Percentiles rank a stretch among this genome's conserved stretches.
Conservation (phyloP, 2,329 filamentous ascomycete species). For the Chaetomium strumarium region DNA sequence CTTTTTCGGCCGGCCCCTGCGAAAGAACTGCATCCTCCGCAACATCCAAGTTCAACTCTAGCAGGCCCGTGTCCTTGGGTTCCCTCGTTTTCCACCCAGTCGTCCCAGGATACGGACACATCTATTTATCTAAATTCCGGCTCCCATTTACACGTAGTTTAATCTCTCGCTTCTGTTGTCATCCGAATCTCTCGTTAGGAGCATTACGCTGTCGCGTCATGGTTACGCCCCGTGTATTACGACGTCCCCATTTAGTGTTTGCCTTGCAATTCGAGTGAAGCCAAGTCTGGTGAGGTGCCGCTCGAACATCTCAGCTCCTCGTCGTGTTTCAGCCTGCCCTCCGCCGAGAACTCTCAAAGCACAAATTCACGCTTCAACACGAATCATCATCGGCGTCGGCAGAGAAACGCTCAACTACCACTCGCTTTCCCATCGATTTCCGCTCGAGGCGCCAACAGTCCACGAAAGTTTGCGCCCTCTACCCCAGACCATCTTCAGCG, state of each 20-base stretch:
- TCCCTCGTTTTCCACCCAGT: conserved; percentile 16
- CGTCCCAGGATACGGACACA: neutral
- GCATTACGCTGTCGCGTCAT: no score
- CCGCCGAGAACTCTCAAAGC: conserved; percentile 19
- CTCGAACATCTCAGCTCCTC: conserved; percentile 26
- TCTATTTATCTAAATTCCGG: neutral
- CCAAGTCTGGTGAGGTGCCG: conserved; percentile 22
- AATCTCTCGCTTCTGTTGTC: conserved; percentile 4
- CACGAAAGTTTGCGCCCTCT: neutral
- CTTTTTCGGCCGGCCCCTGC: conserved; percentile 7
- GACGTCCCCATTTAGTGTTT: conserved; percentile 1
- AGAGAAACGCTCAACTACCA: conserved; percentile 2
- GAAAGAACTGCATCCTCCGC: conserved; percentile 6
- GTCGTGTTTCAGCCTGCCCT: conserved; percentile 26
- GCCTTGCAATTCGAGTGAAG: conserved; percentile 9
- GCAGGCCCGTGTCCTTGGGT: conserved; percentile 4
- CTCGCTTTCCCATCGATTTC: conserved; percentile 2
- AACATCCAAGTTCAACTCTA: neutral
- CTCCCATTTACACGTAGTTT: neutral
- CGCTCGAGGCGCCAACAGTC: conserved; percentile 6
- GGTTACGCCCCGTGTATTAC: neutral
- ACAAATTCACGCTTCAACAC: conserved; percentile 11
- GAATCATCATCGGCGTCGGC: conserved; percentile 1
- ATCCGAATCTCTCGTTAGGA: neutral
- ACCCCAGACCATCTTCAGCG: neutral